phyloP scores from a whole-genome alignment of 129 eudicot genomes.

The Saposhnikovia divaricata region DNA sequence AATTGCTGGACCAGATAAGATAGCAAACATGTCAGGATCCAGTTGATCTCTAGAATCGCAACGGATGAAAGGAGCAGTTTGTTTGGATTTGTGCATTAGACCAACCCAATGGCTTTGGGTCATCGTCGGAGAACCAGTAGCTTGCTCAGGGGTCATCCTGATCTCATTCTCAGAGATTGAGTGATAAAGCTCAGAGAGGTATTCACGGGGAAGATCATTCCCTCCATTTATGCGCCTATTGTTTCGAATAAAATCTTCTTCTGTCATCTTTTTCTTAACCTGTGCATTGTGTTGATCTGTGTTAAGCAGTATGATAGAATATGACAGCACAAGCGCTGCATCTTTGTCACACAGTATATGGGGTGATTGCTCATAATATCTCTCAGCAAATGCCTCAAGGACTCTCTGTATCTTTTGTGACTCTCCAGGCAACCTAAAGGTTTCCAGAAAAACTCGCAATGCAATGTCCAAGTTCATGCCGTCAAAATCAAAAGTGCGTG shows the following conservation, averaged over 20 bases:
- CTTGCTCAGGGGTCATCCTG: slow-evolving; percentile 80
- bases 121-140: slow-evolving; percentile 73
- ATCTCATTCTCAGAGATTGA: slow-evolving; percentile 81
- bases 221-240: slow-evolving; percentile 86
- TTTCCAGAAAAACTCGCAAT: slow-evolving; percentile 69
- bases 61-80: slow-evolving; percentile 56
- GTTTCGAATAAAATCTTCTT: slow-evolving; percentile 80
- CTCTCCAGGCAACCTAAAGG: slow-evolving; percentile 84
- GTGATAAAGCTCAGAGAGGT: slow-evolving; percentile 59
- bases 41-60: slow-evolving; percentile 58
- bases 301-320: slow-evolving; percentile 77
- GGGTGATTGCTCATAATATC: slow-evolving; percentile 81
- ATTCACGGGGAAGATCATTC: slow-evolving; percentile 80
- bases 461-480: slow-evolving; percentile 91
- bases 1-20: slow-evolving; percentile 82
- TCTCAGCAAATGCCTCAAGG: slow-evolving; percentile 84
- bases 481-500: slow-evolving; percentile 82
- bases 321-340: slow-evolving; percentile 75
- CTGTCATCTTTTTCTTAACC: slow-evolving; percentile 89
- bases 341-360: slow-evolving; percentile 70
- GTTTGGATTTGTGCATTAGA: slow-evolving; percentile 70
- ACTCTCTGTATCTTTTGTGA: slow-evolving; percentile 94
- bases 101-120: slow-evolving; percentile 88
- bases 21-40: slow-evolving; percentile 89
- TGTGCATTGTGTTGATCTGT: slow-evolving; percentile 88